Base-by-base conservation (phyloP, 768 basidiomycete genomes). In the Auriscalpium microsporum region DNA sequence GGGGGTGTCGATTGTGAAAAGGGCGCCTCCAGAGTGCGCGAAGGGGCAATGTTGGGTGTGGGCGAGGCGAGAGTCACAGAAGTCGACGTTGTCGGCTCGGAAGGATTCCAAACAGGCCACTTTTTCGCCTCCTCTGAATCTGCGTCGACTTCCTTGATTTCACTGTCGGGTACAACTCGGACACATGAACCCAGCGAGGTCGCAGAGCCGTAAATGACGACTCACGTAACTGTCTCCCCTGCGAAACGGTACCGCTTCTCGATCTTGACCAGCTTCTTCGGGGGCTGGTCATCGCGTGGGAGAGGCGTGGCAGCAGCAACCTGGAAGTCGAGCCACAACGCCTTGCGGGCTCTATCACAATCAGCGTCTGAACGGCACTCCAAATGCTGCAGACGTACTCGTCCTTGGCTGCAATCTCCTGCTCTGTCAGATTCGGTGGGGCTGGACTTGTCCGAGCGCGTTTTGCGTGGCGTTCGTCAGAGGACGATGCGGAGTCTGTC, bases 151-250 rank as follows among this genome's bases (percentile, higher is more conserved):
- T 89, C 84, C 16, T 82, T 75, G 1, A 90, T 75, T 66, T 91
- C 84, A 50, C 90, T 92, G 66, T 33, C 50, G 40, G 14, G 52
- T 42, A 53, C 44, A 42, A 33, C 54, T 56, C 60, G 50, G 33
- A 42, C 38, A 56, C 14, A 50, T 59, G 42, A 53, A 52, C 23
- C 48, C 21, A 42, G n/a, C 23, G 42, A 11, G 14, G 13, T 1
- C n/a, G 17, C 16, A 2, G 54, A 50, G 10, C n/a, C 35, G 13
- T 2, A 17, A 19, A 45, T 13, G 5, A 36, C n/a, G 3, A 75
- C 85, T 63, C 67, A 92, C 91, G 76, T 71, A 47, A 86, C 74
- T 35, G 84, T 79, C 57, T 92, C 83, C 21, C 90, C 91, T 1
- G 89, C 90, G 63, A 87, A 94, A 36, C 79, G 67, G 67, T 83